phyloP scores from a whole-genome alignment of 2,329 filamentous ascomycete genomes.

The Neonectria faginata region DNA sequence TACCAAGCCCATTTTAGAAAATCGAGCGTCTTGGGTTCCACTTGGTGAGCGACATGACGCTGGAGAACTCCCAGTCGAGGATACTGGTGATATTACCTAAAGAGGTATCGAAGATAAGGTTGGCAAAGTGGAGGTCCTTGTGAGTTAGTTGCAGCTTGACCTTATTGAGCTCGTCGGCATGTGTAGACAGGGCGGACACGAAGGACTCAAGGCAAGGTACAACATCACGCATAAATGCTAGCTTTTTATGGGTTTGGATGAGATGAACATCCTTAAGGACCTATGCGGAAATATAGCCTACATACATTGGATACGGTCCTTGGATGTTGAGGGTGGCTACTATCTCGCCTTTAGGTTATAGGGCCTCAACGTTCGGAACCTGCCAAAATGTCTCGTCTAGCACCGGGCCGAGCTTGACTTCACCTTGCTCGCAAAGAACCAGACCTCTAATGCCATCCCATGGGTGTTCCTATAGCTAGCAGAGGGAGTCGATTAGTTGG shows the following conservation, averaged over 20 bases:
- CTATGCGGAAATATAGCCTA: constrained; percentile 36
- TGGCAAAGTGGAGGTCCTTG: constrained; percentile 54
- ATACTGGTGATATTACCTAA: constrained; percentile 2
- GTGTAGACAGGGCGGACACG: constrained; percentile 24
- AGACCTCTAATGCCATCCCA: constrained; percentile 20
- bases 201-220: constrained; percentile 47
- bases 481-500: constrained; percentile 47
- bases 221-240: constrained; percentile 38
- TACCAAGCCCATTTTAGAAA: constrained; percentile 47
- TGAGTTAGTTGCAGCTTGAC: constrained; percentile 48
- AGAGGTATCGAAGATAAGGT: constrained; percentile 52
- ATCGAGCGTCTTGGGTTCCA: constrained; percentile 54
- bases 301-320: constrained; percentile 46
- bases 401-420: neutral
- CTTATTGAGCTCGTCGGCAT: constrained; percentile 25
- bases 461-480: constrained; percentile 37
- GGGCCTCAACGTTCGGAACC: neutral
- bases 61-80: constrained; percentile 50
- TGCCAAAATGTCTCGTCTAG: constrained; percentile 21
- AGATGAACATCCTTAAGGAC: neutral
- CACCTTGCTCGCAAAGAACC: constrained; percentile 1
- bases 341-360: constrained; percentile 31
- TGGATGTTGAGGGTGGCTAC: constrained; percentile 44
- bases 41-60: constrained; percentile 49
- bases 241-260: constrained; percentile 7